Percentiles rank a stretch among this genome's conserved stretches.
These are phyloP conservation scores for Calonectria fujianensis DNA, from an alignment of 2,329 filamentous ascomycete genomes.

Conservation along the genomic window DNA sequence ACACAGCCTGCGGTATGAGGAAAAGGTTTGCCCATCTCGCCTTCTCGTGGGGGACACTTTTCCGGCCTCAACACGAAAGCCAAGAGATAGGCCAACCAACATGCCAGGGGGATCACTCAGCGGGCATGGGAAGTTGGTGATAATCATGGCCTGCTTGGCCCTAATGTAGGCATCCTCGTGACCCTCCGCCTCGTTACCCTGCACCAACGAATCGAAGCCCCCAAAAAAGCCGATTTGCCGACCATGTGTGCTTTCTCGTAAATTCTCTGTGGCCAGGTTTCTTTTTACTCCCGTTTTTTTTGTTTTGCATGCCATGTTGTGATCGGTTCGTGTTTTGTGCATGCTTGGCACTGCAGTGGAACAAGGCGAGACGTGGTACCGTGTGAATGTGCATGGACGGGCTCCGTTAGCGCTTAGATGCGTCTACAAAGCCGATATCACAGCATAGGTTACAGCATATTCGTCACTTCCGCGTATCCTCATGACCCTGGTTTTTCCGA, in stretches of 20 bases:
- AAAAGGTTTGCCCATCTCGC: neutral
- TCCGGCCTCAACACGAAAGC: slow-evolving; percentile 16
- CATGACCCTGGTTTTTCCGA: slow-evolving; percentile 6
- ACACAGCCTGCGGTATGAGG: slow-evolving; percentile 17
- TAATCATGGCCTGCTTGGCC: neutral
- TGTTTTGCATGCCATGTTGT: neutral
- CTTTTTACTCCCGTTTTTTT: no score
- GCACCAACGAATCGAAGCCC: neutral
- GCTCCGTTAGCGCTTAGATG: slow-evolving; percentile 22
- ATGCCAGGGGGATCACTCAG: neutral
- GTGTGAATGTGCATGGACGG: neutral
- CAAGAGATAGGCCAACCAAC: slow-evolving; percentile 6
- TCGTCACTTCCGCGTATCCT: slow-evolving; percentile 1
- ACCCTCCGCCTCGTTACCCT: slow-evolving; percentile 20
- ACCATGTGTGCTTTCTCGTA: neutral
- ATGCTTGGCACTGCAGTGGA: slow-evolving; percentile 6
- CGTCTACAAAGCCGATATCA: slow-evolving; percentile 11
- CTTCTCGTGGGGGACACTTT: neutral
- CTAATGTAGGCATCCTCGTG: slow-evolving; percentile 11
- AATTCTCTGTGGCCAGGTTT: neutral
- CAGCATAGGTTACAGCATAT: slow-evolving; percentile 6
- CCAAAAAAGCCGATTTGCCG: slow-evolving; percentile 19
- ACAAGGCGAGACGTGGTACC: neutral
- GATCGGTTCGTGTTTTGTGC: neutral
- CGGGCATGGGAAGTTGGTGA: slow-evolving; percentile 19